These are phyloP conservation scores for Sphaerulina populicola DNA, from an alignment of 2,329 filamentous ascomycete genomes.

Conservation along the genomic window DNA sequence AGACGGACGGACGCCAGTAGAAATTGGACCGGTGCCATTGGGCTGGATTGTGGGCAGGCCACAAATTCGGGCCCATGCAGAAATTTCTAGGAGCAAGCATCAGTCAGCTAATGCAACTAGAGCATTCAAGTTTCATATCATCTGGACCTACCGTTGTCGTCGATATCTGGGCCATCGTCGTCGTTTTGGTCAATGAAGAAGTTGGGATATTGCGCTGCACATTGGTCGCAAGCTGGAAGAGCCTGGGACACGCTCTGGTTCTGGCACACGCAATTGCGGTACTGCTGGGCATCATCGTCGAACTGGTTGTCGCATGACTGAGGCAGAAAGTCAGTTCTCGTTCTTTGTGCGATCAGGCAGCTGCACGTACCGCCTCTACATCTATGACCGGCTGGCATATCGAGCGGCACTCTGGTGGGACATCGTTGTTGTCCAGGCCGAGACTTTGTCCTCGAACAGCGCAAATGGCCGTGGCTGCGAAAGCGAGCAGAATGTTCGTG, in stretches of 20 bases:
- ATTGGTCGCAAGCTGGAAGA: conserved; percentile 10
- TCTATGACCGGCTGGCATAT: conserved; percentile 10
- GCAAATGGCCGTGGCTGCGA: conserved; percentile 11
- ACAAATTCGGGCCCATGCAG: conserved; percentile 1
- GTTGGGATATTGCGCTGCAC: conserved; percentile 8
- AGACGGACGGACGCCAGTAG: background rate
- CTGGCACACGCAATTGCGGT: conserved; percentile 11
- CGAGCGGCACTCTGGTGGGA: conserved; percentile 12
- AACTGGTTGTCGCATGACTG: conserved; percentile 12
- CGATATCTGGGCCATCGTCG: conserved; percentile 2
- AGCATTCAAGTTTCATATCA: background rate
- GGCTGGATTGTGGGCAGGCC: background rate
- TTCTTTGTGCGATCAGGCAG: background rate
- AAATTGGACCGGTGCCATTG: background rate
- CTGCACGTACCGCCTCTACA: conserved; percentile 1
- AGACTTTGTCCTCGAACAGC: conserved; percentile 12
- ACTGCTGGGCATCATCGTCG: conserved; percentile 13
- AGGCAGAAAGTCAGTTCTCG: background rate
- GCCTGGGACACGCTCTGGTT: conserved; percentile 7
- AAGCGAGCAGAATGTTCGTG: conserved; percentile 6
- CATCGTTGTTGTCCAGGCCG: conserved; percentile 9
- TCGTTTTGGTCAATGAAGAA: conserved; percentile 9
- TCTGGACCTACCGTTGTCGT: background rate
- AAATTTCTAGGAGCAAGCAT: background rate
- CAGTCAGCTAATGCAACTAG: background rate